Conservation (phyloP, 2,329 filamentous ascomycete species). For the Diplodia intermedia region DNA sequence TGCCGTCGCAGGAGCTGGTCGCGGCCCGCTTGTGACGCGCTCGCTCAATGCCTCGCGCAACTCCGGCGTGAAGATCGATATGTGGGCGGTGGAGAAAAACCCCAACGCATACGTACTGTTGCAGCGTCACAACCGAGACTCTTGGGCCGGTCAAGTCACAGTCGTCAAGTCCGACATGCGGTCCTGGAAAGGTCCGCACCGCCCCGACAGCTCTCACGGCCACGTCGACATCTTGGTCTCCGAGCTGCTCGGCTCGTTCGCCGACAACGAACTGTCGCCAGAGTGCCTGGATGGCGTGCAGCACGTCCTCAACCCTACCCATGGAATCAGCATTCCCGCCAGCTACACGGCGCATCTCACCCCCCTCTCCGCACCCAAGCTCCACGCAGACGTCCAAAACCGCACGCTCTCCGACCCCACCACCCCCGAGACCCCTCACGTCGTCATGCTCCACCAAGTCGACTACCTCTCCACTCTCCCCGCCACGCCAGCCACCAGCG, state of each 20-base stretch:
- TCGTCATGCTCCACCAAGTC: constrained; percentile 88
- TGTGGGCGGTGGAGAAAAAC: constrained; percentile 98
- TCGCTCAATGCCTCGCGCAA: constrained; percentile 79
- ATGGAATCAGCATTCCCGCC: constrained; percentile 91
- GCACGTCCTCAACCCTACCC: constrained; percentile 77
- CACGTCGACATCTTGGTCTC: constrained; percentile 93
- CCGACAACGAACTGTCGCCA: constrained; percentile 94
- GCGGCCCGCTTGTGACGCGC: constrained; percentile 88
- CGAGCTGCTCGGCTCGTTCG: constrained; percentile 93
- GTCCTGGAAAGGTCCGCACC: constrained; percentile 83
- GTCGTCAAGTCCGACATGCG: constrained; percentile 98
- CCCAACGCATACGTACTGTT: constrained; percentile 96
- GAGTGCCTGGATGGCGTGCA: constrained; percentile 97
- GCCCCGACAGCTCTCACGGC: constrained; percentile 60
- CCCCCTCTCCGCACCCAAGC: constrained; percentile 86
- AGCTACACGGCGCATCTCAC: constrained; percentile 93
- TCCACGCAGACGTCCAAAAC: constrained; percentile 79
- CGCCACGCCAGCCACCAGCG: not conserved
- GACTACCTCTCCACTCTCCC: constrained; percentile 75
- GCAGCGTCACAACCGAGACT: constrained; percentile 78
- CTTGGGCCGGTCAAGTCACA: constrained; percentile 81
- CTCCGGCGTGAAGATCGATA: constrained; percentile 78
- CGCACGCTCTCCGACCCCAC: constrained; percentile 67
- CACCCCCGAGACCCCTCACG: constrained; percentile 90
- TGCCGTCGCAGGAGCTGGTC: constrained; percentile 90